Evolutionary conservation across 441 rosid genomes (phyloP).

Genomic region (Macaranga tanarius): DNA sequence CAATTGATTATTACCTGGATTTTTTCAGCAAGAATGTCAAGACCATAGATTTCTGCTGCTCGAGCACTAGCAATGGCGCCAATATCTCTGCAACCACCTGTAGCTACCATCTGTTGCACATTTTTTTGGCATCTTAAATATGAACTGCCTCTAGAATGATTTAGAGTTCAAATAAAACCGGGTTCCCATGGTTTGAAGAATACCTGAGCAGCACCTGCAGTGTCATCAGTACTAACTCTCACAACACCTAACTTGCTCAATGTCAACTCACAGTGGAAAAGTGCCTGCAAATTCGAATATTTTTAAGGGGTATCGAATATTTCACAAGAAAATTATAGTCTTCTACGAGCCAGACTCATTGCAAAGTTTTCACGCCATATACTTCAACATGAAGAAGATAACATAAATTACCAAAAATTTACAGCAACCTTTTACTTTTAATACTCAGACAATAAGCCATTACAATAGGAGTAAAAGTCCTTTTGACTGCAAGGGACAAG

Average conservation of each 20-base stretch:
- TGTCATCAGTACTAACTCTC: conserved; percentile 63
- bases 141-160: conserved; percentile 8
- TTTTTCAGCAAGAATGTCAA: conserved; percentile 68
- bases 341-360: background rate
- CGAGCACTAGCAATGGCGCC: conserved; percentile 92
- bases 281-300: conserved; percentile 54
- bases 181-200: conserved; percentile 8
- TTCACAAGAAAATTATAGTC: conserved; percentile 4
- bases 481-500: background rate
- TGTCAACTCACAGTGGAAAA: conserved; percentile 74
- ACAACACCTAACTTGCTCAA: conserved; percentile 58
- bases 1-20: conserved; percentile 51
- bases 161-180: conserved; percentile 4
- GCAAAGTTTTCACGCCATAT: background rate
- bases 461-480: background rate
- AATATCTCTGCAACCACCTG: conserved; percentile 48
- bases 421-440: background rate
- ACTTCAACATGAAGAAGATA: background rate
- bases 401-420: background rate
- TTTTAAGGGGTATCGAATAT: conserved; percentile 8
- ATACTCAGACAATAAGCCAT: background rate
- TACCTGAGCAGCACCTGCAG: conserved; percentile 95
- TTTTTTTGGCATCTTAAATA: conserved; percentile 4
- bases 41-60: conserved; percentile 88
- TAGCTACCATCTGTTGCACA: conserved; percentile 54